A percentile compares a stretch with the other conserved stretches of the same genome.
phyloP scores from a whole-genome alignment of 2,329 filamentous ascomycete genomes.

The Nakataea oryzae region DNA sequence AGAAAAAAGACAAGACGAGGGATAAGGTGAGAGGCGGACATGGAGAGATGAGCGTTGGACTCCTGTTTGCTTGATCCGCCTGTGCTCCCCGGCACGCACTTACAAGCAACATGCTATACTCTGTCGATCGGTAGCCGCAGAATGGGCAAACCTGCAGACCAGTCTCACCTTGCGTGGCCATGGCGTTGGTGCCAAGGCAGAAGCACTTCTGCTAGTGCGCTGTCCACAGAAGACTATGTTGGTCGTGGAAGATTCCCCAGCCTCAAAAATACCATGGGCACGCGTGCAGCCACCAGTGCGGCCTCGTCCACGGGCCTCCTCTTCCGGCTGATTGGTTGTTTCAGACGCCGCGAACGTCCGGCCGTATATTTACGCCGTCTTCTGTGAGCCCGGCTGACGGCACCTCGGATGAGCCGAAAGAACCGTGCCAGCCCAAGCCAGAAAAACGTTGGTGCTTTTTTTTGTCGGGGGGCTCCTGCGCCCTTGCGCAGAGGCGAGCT shows the following conservation, averaged over 20 bases:
- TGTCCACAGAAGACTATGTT: not conserved
- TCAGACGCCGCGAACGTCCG: not conserved
- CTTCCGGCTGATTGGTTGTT: not conserved
- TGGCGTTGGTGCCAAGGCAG: not conserved
- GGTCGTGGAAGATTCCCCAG: not conserved
- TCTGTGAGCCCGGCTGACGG: not conserved
- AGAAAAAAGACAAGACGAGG: not conserved
- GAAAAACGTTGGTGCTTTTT: too few relatives aligned
- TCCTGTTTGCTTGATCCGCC: not conserved
- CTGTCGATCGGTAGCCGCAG: constrained; percentile 22
- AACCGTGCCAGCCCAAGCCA: not conserved
- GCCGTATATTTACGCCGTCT: not conserved
- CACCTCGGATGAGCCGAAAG: not conserved
- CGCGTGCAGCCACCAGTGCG: not conserved
- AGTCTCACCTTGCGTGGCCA: constrained; percentile 2
- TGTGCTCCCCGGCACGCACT: constrained; percentile 7
- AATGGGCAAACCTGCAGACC: constrained; percentile 23
- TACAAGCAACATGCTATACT: constrained; percentile 27
- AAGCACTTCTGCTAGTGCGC: not conserved
- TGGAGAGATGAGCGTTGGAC: not conserved
- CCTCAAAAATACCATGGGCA: not conserved
- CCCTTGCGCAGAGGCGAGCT: not conserved
- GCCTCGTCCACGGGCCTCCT: not conserved
- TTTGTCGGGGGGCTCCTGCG: not conserved
- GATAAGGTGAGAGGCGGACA: not conserved